Evolutionary conservation across 1,139 yeast species (phyloP), one percentile per base, ranked within the genome.

Genomic region (Kurtzmaniella quercitrusa): DNA sequence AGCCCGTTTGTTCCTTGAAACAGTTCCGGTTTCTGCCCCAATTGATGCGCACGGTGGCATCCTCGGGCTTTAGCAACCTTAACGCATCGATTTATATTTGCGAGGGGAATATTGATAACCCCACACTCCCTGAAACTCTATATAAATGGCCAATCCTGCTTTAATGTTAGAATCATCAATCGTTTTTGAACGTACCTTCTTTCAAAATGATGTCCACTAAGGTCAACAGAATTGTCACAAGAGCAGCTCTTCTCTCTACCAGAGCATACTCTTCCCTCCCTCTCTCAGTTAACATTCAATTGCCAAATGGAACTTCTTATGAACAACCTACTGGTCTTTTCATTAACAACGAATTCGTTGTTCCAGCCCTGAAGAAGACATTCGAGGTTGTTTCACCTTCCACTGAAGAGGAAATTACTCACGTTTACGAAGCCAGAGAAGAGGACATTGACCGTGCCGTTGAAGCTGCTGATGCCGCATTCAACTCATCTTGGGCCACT

Each of bases 391-490:
- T 75, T 48, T 69, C 79, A 52, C 89, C 91, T 43, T 70, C 84
- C 22, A 84, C 89, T 14, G 93, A 82, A 42, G 79, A 84, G 55
- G 66, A 65, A 42, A 80, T 85, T 47, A 74, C 87, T 22, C 61
- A 76, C 7, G 89, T 89, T 33, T 80, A 79, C 53, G 81, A 80
- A 43, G 96, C 91, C 15, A 66, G 70, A 28, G 76, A 66, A 20
- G 77, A 70, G 38, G 96, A 88, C 58, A 82, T 88, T 34, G 89
- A 89, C 59, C 51, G 57, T 36, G 96, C 96, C 2, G 96, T 88
- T 4, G 69, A 66, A 7, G 88, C 88, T n/a, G 96, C 96, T 19
- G 69, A 79, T 42, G 64, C 66, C 12, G 94, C 94, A 12, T 88
- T 82, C 71, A 71, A 78, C 47, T 47, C 40, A 20, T 22, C 40